Evolutionary conservation across 805 yeast genomes (phyloP), one percentile per base, ranked within the genome.

Genomic region (Ogataea zsoltii): DNA sequence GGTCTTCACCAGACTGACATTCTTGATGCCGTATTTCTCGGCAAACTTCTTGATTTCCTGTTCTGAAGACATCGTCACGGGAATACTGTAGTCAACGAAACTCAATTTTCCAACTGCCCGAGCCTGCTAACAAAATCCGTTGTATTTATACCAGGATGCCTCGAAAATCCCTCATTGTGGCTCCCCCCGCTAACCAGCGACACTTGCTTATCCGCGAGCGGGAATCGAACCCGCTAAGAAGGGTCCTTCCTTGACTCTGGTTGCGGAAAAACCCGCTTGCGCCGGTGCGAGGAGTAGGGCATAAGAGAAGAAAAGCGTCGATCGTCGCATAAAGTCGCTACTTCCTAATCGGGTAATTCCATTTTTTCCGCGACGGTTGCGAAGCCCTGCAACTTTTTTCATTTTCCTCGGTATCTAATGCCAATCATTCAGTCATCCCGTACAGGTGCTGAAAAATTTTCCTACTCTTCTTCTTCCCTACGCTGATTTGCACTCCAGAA

Each of bases 1-100:
- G n/a, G 82, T 76, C 61, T 73, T 71, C 46, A 85, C 51, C 30
- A 85, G 69, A n/a, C 71, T 70, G 18, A 68, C 66, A 58, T 81
- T 80, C 42, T 71, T 71, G 46, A 66, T 65, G 16, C 62, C 63
- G 43, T 56, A 63, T 44, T 63, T 64, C 16, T 45, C 48, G 9
- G 67, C 69, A 44, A 65, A 56, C 30, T 53, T 45, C 21, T 51
- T 31, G 23, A 63, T 53, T 38, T 60, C 62, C 26, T 47, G 47
- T 15, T 46, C 37, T 4, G 62, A 38, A 10, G 68, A 65, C 67
- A 63, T 63, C 3, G 16, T 34, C n/a, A n/a, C n/a, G n/a, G n/a
- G n/a, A n/a, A n/a, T n/a, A n/a, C n/a, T n/a, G n/a, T n/a, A n/a
- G n/a, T n/a, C n/a, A n/a, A n/a, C n/a, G n/a, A n/a, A n/a, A n/a